These are phyloP conservation scores for Clarireedia monteithiana DNA, from an alignment of 2,329 filamentous ascomycete genomes.

Conservation along the genomic window DNA sequence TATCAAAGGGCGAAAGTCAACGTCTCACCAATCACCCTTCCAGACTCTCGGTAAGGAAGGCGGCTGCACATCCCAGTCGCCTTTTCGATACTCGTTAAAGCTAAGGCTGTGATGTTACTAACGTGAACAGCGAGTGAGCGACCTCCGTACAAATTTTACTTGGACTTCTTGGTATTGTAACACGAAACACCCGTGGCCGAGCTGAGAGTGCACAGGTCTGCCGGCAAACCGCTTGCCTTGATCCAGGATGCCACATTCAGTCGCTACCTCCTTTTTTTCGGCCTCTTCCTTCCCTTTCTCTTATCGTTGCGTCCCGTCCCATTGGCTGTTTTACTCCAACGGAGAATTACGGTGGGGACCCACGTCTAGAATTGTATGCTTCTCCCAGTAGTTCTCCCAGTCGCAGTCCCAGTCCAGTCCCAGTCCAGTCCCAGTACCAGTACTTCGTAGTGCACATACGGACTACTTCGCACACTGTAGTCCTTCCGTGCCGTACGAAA, in stretches of 20 bases:
- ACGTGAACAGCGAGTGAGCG: too few relatives aligned
- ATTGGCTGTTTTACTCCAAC: not conserved
- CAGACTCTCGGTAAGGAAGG: not conserved
- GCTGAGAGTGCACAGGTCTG: not conserved
- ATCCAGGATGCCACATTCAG: constrained; percentile 2
- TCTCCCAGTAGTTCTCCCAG: too few relatives aligned
- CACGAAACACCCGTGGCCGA: not conserved
- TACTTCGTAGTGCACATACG: too few relatives aligned
- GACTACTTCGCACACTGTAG: too few relatives aligned
- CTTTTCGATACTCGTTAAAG: too few relatives aligned
- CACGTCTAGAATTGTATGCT: not conserved
- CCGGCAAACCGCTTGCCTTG: not conserved
- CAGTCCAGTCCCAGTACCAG: too few relatives aligned
- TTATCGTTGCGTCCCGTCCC: not conserved
- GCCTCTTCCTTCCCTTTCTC: not conserved
- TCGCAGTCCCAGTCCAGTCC: too few relatives aligned
- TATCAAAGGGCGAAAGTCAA: not conserved
- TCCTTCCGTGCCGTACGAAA: too few relatives aligned
- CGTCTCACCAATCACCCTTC: not conserved
- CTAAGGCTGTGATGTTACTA: not conserved
- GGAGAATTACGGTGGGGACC: constrained; percentile 1
- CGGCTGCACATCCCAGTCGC: not conserved
- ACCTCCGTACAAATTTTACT: too few relatives aligned
- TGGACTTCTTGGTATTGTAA: not conserved
- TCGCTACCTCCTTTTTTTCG: not conserved